phyloP scores from a whole-genome alignment of 2,329 filamentous ascomycete species.

The Seiridium unicorne region DNA sequence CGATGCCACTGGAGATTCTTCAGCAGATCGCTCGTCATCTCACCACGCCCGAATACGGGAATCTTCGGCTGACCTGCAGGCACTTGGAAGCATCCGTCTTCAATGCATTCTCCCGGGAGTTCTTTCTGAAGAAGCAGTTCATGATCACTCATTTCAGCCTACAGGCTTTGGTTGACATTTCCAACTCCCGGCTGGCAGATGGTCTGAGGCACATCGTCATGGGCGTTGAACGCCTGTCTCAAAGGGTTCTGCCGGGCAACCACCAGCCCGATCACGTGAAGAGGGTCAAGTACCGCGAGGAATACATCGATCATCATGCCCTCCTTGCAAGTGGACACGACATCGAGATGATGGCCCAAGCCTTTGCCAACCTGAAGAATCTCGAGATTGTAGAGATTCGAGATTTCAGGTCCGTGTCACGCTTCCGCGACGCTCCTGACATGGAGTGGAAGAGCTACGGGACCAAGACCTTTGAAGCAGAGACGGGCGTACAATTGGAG shows the following conservation, averaged over 20 bases:
- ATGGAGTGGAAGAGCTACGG: slow-evolving; percentile 56
- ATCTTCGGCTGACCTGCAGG: slow-evolving; percentile 54
- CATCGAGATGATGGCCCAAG: slow-evolving; percentile 52
- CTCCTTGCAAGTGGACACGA: slow-evolving; percentile 45
- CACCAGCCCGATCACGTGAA: slow-evolving; percentile 24
- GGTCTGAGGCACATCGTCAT: slow-evolving; percentile 48
- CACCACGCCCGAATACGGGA: slow-evolving; percentile 52
- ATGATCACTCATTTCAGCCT: slow-evolving; percentile 58
- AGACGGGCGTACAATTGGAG: slow-evolving; percentile 29
- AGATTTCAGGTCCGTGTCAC: slow-evolving; percentile 51
- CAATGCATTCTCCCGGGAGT: slow-evolving; percentile 56
- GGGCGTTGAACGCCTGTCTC: slow-evolving; percentile 31
- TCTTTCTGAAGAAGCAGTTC: slow-evolving; percentile 66
- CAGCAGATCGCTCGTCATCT: slow-evolving; percentile 52
- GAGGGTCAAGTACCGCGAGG: slow-evolving; percentile 20
- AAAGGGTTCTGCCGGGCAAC: neutral
- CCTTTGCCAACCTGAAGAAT: slow-evolving; percentile 52
- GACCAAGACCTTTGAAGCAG: slow-evolving; percentile 31
- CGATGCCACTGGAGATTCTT: slow-evolving; percentile 59
- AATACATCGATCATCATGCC: slow-evolving; percentile 21
- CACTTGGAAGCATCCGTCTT: slow-evolving; percentile 52
- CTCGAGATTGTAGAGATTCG: slow-evolving; percentile 57
- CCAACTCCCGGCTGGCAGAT: slow-evolving; percentile 37
- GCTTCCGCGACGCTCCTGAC: slow-evolving; percentile 42
- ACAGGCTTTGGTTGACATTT: slow-evolving; percentile 43